Evolutionary conservation across 768 basidiomycete species (phyloP).

Genomic region (Coprinellus aureogranulatus): DNA sequence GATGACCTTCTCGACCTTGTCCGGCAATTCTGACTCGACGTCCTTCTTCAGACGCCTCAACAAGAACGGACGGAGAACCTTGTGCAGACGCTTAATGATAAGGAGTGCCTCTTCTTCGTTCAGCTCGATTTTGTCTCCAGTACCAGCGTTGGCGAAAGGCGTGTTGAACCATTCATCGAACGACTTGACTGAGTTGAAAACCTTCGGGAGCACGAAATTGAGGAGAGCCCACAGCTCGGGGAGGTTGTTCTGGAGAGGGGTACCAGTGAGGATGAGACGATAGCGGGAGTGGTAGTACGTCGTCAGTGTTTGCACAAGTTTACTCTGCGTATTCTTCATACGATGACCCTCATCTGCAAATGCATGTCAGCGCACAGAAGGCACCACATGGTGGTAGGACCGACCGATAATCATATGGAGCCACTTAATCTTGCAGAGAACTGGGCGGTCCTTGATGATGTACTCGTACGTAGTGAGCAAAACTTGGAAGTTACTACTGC

Average conservation of each 20-base stretch:
- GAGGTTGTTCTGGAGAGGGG: constrained; percentile 94
- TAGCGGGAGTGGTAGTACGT: constrained; percentile 91
- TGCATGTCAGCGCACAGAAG: constrained; percentile 2
- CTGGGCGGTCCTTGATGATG: constrained; percentile 94
- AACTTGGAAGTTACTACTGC: constrained; percentile 84
- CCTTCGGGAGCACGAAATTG: constrained; percentile 91
- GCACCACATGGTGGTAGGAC: constrained; percentile 15
- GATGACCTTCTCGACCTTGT: constrained; percentile 98
- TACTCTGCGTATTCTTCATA: constrained; percentile 94
- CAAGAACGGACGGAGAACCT: constrained; percentile 93
- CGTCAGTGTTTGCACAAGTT: constrained; percentile 85
- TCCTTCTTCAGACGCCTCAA: constrained; percentile 92
- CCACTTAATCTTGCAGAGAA: constrained; percentile 90
- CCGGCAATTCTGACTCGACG: constrained; percentile 91
- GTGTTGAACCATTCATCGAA: constrained; percentile 99
- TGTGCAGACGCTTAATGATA: constrained; percentile 93
- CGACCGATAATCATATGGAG: constrained; percentile 94
- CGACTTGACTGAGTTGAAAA: constrained; percentile 98
- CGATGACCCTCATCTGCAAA: constrained; percentile 87
- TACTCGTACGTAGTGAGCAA: constrained; percentile 95
- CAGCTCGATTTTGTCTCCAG: constrained; percentile 95
- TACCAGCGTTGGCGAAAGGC: constrained; percentile 95
- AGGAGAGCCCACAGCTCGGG: constrained; percentile 94
- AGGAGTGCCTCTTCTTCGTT: constrained; percentile 99
- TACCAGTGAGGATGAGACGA: constrained; percentile 93